phyloP scores from a whole-genome alignment of 2,329 filamentous ascomycete species.

The Fusarium sp. region DNA sequence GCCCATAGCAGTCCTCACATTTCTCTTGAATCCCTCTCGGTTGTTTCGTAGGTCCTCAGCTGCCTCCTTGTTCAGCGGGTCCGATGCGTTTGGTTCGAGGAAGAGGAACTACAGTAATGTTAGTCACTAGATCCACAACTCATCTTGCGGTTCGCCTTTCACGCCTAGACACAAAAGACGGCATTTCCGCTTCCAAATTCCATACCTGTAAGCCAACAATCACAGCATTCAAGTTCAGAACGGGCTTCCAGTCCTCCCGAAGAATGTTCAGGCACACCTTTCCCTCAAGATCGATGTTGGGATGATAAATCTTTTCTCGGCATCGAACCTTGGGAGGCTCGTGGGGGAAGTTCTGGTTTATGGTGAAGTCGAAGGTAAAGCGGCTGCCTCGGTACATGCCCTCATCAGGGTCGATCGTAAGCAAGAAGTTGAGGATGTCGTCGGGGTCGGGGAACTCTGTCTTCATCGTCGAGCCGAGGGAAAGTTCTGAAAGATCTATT shows the following conservation, averaged over 20 bases:
- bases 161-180: background rate
- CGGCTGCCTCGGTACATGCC: constrained; percentile 86
- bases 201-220: constrained; percentile 89
- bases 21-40: constrained; percentile 89
- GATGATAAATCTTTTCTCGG: constrained; percentile 98
- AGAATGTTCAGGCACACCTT: constrained; percentile 99
- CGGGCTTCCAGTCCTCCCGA: constrained; percentile 98
- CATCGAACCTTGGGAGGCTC: constrained; percentile 98
- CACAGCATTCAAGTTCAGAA: constrained; percentile 94
- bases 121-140: constrained; percentile 30
- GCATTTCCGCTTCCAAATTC: background rate
- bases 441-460: constrained; percentile 85
- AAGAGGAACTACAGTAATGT: constrained; percentile 80
- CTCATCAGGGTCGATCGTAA: constrained; percentile 87
- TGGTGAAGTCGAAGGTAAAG: constrained; percentile 91
- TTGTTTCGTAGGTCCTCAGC: constrained; percentile 90
- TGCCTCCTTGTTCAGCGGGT: constrained; percentile 98
- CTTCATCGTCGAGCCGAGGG: constrained; percentile 82
- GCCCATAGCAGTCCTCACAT: constrained; percentile 85
- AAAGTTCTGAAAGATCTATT: constrained; percentile 82
- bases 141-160: background rate
- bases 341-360: constrained; percentile 96
- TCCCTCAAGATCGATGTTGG: constrained; percentile 97
- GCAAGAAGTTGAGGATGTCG: constrained; percentile 85
- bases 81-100: constrained; percentile 95